These are phyloP conservation scores for Cicer judaicum DNA, from an alignment of 306 rosid species.

Conservation along the genomic window DNA sequence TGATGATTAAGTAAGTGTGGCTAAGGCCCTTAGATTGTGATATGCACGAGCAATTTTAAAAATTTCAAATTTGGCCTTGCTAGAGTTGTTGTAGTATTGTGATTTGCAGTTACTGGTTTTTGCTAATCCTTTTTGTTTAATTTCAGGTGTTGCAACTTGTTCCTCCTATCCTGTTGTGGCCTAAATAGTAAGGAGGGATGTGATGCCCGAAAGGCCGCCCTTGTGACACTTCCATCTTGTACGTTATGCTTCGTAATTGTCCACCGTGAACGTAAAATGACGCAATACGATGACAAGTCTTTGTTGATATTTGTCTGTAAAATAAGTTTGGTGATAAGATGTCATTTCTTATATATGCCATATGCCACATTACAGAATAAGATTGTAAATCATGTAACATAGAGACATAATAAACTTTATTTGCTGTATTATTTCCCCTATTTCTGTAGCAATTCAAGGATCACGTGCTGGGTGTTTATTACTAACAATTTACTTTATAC, in stretches of 20 bases:
- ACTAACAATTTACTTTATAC: background rate
- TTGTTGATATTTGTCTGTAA: conserved; percentile 38
- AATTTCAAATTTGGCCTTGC: conserved; percentile 10
- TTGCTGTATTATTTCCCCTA: background rate
- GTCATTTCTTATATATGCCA: background rate
- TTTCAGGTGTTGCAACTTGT: conserved; percentile 90
- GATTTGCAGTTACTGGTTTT: conserved; percentile 14
- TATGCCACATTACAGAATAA: conserved; percentile 14
- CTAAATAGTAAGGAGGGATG: conserved; percentile 34
- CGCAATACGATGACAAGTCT: conserved; percentile 28
- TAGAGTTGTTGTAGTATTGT: background rate
- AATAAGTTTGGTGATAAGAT: conserved; percentile 36
- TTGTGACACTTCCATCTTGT: conserved; percentile 35
- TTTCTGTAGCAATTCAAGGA: conserved; percentile 19
- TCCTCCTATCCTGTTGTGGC: conserved; percentile 91
- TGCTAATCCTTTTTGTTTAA: conserved; percentile 36
- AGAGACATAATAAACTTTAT: conserved; percentile 23
- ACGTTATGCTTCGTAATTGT: conserved; percentile 29
- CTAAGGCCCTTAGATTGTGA: conserved; percentile 28
- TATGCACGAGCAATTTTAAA: background rate
- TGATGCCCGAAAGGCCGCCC: conserved; percentile 22
- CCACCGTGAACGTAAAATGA: conserved; percentile 37
- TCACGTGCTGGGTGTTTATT: background rate
- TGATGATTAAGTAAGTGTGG: background rate
- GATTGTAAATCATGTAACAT: conserved; percentile 37